Base-by-base conservation (phyloP, 163 green algal species). In the Prototheca cutis region DNA sequence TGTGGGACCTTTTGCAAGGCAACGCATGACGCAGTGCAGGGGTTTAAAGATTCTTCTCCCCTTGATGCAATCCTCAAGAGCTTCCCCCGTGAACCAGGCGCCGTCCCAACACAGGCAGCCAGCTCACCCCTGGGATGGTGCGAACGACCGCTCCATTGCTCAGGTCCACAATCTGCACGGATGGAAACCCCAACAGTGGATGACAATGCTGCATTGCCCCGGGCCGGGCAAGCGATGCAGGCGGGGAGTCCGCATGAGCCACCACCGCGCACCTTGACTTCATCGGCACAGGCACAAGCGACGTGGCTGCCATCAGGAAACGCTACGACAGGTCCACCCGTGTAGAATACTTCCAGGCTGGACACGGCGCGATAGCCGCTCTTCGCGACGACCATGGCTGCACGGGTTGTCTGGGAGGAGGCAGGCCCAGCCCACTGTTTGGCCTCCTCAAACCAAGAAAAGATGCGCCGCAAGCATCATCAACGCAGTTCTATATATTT, bases 311-410 rank as follows among this genome's bases (percentile, higher is more conserved):
- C 80, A 72, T 88, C 79, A 2, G 49, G 47, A 1, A 77, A 86
- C 1, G 91, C 40, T 2, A 61, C 52, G 6, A 84, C 72, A 1
- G 72, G 52, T 7, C 89, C 89, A 30, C 87, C 87, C 3, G 89
- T 94, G 62, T 91, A 95, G 47, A 96, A 96, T 0, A 87, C 81
- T 58, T 95, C 80, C 1, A 96, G 63, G 48, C 80, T 87, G 2
- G 42, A 47, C 6, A 39, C 55, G 2, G 78, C 65, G 21, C 70
- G 48, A 53, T 91, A 94, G 24, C 70, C 84, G 1, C 62, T 45
- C 61, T 90, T 86, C 21, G 31, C 10, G 0, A 21, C 24, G 3
- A 45, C 53, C 29, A 60, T 60, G 36, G 10, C 54, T n/a, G n/a
- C n/a, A n/a, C n/a, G n/a, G n/a, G n/a, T n/a, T n/a, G n/a, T n/a